Evolutionary conservation across 176 grass and related monocot species (phyloP).

Genomic region (Triticum urartu): DNA sequence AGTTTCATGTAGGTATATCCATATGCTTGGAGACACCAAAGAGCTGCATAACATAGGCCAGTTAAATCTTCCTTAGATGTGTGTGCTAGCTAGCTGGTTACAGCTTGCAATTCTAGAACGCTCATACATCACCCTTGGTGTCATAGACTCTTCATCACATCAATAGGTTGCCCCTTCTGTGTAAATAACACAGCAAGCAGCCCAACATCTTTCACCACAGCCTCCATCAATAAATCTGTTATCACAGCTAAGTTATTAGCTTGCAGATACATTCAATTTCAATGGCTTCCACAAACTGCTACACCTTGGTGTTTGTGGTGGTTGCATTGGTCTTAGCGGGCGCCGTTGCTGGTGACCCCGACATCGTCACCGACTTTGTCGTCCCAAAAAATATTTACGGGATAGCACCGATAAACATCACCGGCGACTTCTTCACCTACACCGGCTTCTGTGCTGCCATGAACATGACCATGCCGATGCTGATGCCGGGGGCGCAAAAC

Average conservation of each 20-base stretch:
- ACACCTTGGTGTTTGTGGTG: not conserved
- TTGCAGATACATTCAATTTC: not conserved
- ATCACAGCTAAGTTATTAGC: not conserved
- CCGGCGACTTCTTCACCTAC: conserved; percentile 2
- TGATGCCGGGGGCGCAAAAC: not conserved
- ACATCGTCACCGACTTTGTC: conserved; percentile 40
- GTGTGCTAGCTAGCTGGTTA: not conserved
- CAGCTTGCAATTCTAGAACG: not conserved
- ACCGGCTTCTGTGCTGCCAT: not conserved
- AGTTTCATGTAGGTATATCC: not conserved
- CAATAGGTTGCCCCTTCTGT: not conserved
- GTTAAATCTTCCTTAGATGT: not conserved
- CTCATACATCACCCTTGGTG: not conserved
- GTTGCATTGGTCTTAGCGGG: not conserved
- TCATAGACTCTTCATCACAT: not conserved
- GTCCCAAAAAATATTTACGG: not conserved
- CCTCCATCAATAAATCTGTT: not conserved
- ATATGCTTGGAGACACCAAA: not conserved
- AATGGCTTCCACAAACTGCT: not conserved
- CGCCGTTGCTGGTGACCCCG: conserved; percentile 20
- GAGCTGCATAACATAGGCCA: not conserved
- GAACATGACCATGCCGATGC: not conserved
- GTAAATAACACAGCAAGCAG: not conserved
- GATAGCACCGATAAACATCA: not conserved
- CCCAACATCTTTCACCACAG: not conserved